Conservation (phyloP, 2,329 filamentous ascomycete species). For the Sarocladium brachiariae region DNA sequence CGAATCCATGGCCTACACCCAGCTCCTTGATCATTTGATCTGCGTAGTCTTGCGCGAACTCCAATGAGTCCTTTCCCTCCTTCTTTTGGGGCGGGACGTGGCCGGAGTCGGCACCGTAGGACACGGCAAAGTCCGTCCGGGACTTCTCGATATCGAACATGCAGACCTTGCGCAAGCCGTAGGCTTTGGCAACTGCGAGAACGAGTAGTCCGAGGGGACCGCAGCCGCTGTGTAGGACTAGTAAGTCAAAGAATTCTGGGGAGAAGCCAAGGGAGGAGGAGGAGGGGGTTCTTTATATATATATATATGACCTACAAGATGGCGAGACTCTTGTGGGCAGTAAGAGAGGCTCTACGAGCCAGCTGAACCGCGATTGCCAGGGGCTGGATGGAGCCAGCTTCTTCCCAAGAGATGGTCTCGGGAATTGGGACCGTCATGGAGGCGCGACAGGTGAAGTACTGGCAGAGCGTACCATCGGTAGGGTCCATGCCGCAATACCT, state of each 20-base stretch:
- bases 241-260: background rate
- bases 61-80: constrained; percentile 11
- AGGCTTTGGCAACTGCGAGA: constrained; percentile 20
- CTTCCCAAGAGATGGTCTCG: constrained; percentile 49
- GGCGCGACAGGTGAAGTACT: constrained; percentile 44
- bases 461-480: constrained; percentile 58
- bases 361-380: constrained; percentile 58
- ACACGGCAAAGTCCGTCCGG: constrained; percentile 17
- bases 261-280: no score
- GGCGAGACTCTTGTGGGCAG: constrained; percentile 18
- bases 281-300: background rate
- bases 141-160: constrained; percentile 23
- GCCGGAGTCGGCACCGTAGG: constrained; percentile 18
- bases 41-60: constrained; percentile 14
- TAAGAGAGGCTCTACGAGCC: constrained; percentile 38
- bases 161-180: constrained; percentile 20
- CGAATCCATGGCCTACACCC: constrained; percentile 16
- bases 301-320: constrained; percentile 18
- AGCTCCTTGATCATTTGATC: constrained; percentile 14
- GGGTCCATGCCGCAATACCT: constrained; percentile 62
- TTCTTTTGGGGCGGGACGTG: constrained; percentile 15
- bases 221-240: constrained; percentile 16
- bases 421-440: constrained; percentile 62
- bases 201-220: constrained; percentile 21
- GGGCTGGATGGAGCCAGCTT: constrained; percentile 61